These are phyloP conservation scores for Nemania sp. DNA, from an alignment of 2,329 filamentous ascomycete genomes.

Conservation along the genomic window DNA sequence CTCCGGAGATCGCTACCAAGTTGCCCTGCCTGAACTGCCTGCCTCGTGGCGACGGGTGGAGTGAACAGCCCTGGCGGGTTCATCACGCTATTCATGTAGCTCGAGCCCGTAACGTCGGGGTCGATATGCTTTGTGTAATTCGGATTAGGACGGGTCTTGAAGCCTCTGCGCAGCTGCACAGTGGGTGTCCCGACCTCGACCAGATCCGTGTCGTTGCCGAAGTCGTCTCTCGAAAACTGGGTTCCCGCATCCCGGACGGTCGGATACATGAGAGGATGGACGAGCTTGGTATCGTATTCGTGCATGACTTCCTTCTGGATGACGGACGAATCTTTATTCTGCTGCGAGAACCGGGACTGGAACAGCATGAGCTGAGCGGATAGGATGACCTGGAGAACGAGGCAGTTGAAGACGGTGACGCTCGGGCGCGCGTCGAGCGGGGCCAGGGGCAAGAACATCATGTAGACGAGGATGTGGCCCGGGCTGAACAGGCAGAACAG, in stretches of 20 bases:
- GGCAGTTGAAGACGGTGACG: slow-evolving; percentile 79
- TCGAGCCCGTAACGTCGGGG: slow-evolving; percentile 55
- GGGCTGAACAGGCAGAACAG: slow-evolving; percentile 93
- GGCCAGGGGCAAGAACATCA: slow-evolving; percentile 80
- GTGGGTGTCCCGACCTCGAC: slow-evolving; percentile 59
- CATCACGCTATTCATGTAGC: slow-evolving; percentile 45
- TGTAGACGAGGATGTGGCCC: slow-evolving; percentile 88
- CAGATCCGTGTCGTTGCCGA: slow-evolving; percentile 48
- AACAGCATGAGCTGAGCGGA: slow-evolving; percentile 78
- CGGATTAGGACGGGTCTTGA: slow-evolving; percentile 81
- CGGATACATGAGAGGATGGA: slow-evolving; percentile 85
- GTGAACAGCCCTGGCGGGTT: slow-evolving; percentile 51
- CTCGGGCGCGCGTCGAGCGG: slow-evolving; percentile 80
- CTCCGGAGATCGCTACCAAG: slow-evolving; percentile 38
- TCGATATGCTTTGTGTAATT: slow-evolving; percentile 76
- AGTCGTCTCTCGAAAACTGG: slow-evolving; percentile 66
- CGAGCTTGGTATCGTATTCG: slow-evolving; percentile 95
- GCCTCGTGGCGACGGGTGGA: slow-evolving; percentile 41
- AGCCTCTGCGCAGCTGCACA: slow-evolving; percentile 72
- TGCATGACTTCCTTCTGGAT: slow-evolving; percentile 91
- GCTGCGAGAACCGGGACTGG: slow-evolving; percentile 75
- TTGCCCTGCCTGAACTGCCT: slow-evolving; percentile 45
- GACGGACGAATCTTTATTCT: slow-evolving; percentile 80
- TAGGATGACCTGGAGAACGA: slow-evolving; percentile 75
- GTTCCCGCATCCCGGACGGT: slow-evolving; percentile 78